phyloP scores from a whole-genome alignment of 2,329 filamentous ascomycete genomes.

The Podosphaera fusca region DNA sequence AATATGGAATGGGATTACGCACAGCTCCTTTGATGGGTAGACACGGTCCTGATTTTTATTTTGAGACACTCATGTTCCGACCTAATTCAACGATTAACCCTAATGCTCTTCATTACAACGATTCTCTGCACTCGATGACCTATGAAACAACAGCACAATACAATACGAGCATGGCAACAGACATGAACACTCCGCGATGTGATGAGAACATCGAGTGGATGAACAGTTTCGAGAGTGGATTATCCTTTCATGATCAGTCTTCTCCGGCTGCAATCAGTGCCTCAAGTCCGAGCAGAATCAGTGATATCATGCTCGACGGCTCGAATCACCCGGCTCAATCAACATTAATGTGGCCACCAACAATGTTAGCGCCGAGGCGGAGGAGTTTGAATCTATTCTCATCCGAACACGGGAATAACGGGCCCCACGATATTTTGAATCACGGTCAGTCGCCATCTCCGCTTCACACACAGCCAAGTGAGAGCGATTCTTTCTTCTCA shows the following conservation, averaged over 20 bases:
- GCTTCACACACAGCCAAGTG: constrained; percentile 41
- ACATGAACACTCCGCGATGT: constrained; percentile 32
- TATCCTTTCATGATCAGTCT: constrained; percentile 62
- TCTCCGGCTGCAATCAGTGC: constrained; percentile 93
- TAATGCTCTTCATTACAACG: constrained; percentile 61
- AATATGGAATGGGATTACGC: constrained; percentile 44
- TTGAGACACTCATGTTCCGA: constrained; percentile 48
- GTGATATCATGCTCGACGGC: constrained; percentile 77
- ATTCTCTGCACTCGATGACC: constrained; percentile 44
- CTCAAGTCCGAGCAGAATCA: constrained; percentile 74
- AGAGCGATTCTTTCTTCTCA: constrained; percentile 55
- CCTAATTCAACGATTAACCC: constrained; percentile 48
- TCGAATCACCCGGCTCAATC: constrained; percentile 37
- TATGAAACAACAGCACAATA: constrained; percentile 40
- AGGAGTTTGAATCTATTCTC: constrained; percentile 44
- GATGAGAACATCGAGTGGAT: constrained; percentile 74
- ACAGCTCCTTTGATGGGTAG: constrained; percentile 53
- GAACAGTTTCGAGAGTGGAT: constrained; percentile 56
- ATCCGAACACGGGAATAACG: constrained; percentile 48
- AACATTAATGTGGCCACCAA: constrained; percentile 44
- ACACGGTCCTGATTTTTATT: constrained; percentile 41
- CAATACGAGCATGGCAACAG: constrained; percentile 27
- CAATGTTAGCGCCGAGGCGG: constrained; percentile 45
- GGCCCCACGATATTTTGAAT: constrained; percentile 55
- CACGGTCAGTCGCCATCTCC: constrained; percentile 58